Base-by-base conservation (phyloP, 306 rosid genomes). In the Herpetospermum pedunculosum region DNA sequence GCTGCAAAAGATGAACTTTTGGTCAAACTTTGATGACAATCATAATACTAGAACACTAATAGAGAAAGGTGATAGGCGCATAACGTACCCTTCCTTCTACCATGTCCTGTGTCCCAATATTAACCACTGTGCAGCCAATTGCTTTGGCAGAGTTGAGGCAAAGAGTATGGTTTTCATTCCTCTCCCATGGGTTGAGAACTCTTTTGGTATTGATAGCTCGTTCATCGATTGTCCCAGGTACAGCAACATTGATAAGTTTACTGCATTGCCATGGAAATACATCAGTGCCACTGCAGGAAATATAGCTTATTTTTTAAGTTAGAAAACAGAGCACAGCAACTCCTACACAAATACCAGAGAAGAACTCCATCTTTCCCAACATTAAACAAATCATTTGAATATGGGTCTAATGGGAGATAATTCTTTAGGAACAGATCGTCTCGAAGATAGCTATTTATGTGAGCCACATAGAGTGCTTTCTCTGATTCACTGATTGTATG, bases 71-170 rank as follows among this genome's bases (percentile, higher is more conserved):
- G 26, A 62, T 35, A 21, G 70, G 70, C 6, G n/a, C 2, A n/a
- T 76, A 72, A 87, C 99, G 74, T 77, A 95, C 99, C 77, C 96
- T 84, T 88, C 92, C 97, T 87, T 95, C 99, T 73, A 95, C 82
- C 52, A 95, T 85, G 83, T 95, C 99, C 81, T 91, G 96, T 8
- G 89, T 74, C 18, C 99, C 99, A 32, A 95, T 95, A 82, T 95
- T 95, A 49, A 95, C 99, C 58, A 95, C 97, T 0, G 96, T 95
- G 85, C 99, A 95, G 81, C 99, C 99, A 70, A 95, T 95, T 25
- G 99, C 99, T 96, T 91, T 95, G 48, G 99, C 97, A 62, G 99
- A 95, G 87, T 95, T 95, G 77, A 95, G 96, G 83, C 99, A 91
- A 32, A 95, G 90, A 52, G 96, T 95, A 73, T 95, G 99, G 74